Conservation (phyloP, 495 filamentous ascomycete species). For the Podospora didyma region DNA sequence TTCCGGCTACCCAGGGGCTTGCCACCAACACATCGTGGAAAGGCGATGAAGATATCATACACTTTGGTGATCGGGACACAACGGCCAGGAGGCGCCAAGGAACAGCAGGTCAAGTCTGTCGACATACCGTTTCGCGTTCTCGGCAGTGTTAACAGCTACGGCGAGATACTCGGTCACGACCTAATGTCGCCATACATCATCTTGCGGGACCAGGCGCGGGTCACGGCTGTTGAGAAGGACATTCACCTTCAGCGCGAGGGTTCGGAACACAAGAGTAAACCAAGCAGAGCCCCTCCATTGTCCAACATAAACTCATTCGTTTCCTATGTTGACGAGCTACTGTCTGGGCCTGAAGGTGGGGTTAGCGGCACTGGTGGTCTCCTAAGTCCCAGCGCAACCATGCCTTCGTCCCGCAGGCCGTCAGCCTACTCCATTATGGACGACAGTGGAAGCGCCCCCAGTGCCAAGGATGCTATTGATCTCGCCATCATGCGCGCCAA, state of each 20-base stretch:
- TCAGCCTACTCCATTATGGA: constrained; percentile 41
- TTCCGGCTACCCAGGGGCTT: constrained; percentile 83
- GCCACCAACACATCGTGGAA: constrained; percentile 85
- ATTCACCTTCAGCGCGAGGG: background rate
- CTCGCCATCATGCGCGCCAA: constrained; percentile 82
- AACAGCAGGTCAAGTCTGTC: constrained; percentile 84
- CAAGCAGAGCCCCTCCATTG: constrained; percentile 11
- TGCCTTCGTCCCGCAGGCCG: constrained; percentile 49
- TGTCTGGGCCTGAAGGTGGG: constrained; percentile 56
- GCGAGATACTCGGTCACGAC: constrained; percentile 69
- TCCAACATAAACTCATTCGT: constrained; percentile 61
- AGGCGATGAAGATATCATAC: constrained; percentile 91
- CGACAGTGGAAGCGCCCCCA: constrained; percentile 31
- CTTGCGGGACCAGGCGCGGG: constrained; percentile 77
- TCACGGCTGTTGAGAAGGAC: constrained; percentile 43
- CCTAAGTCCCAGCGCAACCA: constrained; percentile 62
- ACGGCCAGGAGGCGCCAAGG: constrained; percentile 67
- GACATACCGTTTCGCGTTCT: constrained; percentile 94
- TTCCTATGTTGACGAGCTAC: constrained; percentile 74
- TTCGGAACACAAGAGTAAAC: constrained; percentile 3
- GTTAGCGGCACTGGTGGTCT: constrained; percentile 49
- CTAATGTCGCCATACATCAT: constrained; percentile 91
- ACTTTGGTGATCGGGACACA: constrained; percentile 90
- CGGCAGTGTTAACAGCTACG: constrained; percentile 72
- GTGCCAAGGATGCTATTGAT: constrained; percentile 83